phyloP scores from a whole-genome alignment of 2,329 filamentous ascomycete genomes.

The Xylaria polymorpha region DNA sequence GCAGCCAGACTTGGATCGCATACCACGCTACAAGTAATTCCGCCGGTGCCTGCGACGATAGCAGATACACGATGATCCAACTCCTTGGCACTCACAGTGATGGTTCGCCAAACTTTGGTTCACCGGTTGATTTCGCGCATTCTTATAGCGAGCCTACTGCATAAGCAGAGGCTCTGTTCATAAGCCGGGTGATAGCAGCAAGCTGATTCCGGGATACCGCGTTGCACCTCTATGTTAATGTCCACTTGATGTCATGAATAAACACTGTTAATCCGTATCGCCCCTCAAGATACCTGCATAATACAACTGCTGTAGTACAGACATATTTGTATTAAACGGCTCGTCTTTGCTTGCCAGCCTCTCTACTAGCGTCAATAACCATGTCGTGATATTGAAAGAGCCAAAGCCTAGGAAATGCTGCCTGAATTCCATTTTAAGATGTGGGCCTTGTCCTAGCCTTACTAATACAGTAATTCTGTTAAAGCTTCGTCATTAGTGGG shows the following conservation, averaged over 20 bases:
- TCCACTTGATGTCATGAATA: neutral
- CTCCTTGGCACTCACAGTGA: constrained; percentile 62
- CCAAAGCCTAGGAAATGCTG: neutral
- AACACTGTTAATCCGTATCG: neutral
- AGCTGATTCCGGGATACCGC: neutral
- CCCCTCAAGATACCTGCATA: neutral
- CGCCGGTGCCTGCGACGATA: constrained; percentile 63
- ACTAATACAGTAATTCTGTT: constrained; percentile 2
- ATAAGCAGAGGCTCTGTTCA: neutral
- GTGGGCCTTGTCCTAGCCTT: neutral
- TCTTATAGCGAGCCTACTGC: constrained; percentile 28
- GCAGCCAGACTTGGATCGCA: constrained; percentile 64
- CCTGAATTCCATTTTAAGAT: neutral
- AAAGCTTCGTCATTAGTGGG: constrained; percentile 32
- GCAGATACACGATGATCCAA: constrained; percentile 65
- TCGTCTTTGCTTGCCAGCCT: neutral
- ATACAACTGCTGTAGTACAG: neutral
- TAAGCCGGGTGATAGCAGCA: neutral
- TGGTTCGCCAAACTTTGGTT: constrained; percentile 64
- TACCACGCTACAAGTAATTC: constrained; percentile 65
- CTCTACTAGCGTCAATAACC: neutral
- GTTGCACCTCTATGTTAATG: neutral
- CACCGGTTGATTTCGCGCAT: constrained; percentile 40
- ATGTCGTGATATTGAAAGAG: neutral
- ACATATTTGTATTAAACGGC: neutral